Conservation (phyloP, 805 yeast species). For the Ogataea degrootiae region DNA sequence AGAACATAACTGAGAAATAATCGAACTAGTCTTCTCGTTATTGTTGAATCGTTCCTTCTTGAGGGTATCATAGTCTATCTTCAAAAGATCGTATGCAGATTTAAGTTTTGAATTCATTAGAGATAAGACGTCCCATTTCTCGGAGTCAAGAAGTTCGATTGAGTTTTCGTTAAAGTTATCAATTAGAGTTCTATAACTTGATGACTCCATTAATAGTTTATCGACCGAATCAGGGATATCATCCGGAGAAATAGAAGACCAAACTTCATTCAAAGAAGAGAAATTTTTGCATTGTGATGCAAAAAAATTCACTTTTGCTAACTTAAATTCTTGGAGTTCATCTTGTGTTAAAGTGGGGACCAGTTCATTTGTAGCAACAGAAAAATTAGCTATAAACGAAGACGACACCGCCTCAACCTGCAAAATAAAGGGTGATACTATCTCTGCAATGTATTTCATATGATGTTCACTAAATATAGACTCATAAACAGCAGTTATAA, state of each 20-base stretch:
- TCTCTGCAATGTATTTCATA: neutral
- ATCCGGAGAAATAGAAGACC: slow-evolving; percentile 26
- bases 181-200: slow-evolving; percentile 39
- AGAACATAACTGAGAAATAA: slow-evolving; percentile 34
- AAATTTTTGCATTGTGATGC: slow-evolving; percentile 28
- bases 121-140: slow-evolving; percentile 38
- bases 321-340: slow-evolving; percentile 30
- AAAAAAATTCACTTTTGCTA: slow-evolving; percentile 26
- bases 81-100: slow-evolving; percentile 33
- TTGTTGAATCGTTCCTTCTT: slow-evolving; percentile 9
- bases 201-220: slow-evolving; percentile 37
- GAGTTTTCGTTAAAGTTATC: slow-evolving; percentile 27
- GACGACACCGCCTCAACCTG: slow-evolving; percentile 14
- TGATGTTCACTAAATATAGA: slow-evolving; percentile 10
- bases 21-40: slow-evolving; percentile 19
- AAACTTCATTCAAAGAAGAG: slow-evolving; percentile 26
- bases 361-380: slow-evolving; percentile 15
- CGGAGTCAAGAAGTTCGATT: slow-evolving; percentile 11
- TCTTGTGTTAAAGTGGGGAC: slow-evolving; percentile 27
- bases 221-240: slow-evolving; percentile 31
- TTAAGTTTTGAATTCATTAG: slow-evolving; percentile 35
- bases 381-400: slow-evolving; percentile 10
- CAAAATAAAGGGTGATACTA: slow-evolving; percentile 5
- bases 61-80: slow-evolving; percentile 17
- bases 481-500: slow-evolving; percentile 26